A percentile compares a stretch with the other conserved stretches of the same genome.
Evolutionary conservation across 2,329 filamentous ascomycete species (phyloP).

Genomic region (Colletotrichum chrysophilum): DNA sequence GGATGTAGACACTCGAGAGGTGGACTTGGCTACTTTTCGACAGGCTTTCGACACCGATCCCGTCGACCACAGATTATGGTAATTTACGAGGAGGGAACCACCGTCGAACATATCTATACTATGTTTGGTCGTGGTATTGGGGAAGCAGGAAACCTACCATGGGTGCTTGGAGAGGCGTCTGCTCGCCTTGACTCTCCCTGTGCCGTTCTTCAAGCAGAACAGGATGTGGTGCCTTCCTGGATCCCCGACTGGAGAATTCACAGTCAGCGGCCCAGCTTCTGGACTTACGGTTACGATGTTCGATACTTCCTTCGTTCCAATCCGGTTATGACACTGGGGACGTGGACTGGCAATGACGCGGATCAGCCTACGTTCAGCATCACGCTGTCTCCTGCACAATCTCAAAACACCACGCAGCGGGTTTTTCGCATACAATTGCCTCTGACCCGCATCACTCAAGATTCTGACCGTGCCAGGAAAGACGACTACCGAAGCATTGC

Average conservation of each 20-base stretch:
- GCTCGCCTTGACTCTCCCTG: background rate
- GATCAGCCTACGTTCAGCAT: background rate
- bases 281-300: fast-evolving
- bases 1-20: background rate
- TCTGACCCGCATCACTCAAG: background rate
- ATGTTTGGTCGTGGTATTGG: background rate
- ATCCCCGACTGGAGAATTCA: background rate
- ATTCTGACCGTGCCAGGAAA: background rate
- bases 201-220: background rate
- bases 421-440: background rate
- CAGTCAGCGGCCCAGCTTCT: background rate
- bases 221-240: background rate
- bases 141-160: background rate
- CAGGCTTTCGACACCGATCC: fast-evolving
- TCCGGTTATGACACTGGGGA: no score
- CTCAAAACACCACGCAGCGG: background rate
- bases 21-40: background rate
- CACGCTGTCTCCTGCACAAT: background rate
- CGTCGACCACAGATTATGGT: background rate
- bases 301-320: background rate
- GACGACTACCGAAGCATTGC: fast-evolving
- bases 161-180: background rate
- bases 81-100: background rate
- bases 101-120: background rate
- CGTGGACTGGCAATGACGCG: background rate